Percentiles rank a stretch among this genome's conserved stretches.
Conservation (phyloP, 2,329 filamentous ascomycete genomes). For the Fusarium dimerum region DNA sequence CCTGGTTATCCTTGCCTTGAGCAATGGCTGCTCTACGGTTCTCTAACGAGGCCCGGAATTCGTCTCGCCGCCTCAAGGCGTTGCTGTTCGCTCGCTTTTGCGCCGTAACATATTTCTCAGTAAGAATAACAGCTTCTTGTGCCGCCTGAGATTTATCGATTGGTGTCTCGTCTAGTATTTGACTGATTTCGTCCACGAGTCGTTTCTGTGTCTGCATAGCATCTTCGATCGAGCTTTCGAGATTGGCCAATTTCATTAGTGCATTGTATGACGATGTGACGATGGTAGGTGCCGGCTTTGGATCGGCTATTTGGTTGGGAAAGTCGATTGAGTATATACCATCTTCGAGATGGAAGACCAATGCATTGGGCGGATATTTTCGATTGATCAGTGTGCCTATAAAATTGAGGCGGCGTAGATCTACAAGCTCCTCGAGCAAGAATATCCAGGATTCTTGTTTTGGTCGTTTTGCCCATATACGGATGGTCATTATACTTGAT, state of each 20-base stretch:
- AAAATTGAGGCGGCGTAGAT: slow-evolving; percentile 74
- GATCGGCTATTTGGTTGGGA: slow-evolving; percentile 49
- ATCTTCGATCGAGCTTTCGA: slow-evolving; percentile 90
- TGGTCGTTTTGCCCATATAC: slow-evolving; percentile 70
- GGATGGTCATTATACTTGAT: slow-evolving; percentile 63
- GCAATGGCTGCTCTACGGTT: slow-evolving; percentile 68
- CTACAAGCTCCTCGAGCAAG: slow-evolving; percentile 71
- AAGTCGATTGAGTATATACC: slow-evolving; percentile 83
- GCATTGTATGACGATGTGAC: slow-evolving; percentile 82
- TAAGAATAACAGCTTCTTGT: slow-evolving; percentile 49
- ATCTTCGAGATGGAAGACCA: slow-evolving; percentile 83
- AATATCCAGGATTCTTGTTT: slow-evolving; percentile 55
- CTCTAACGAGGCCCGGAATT: slow-evolving; percentile 66
- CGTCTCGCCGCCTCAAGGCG: slow-evolving; percentile 63
- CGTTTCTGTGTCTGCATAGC: slow-evolving; percentile 74
- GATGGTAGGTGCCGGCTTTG: slow-evolving; percentile 52
- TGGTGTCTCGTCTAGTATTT: slow-evolving; percentile 47
- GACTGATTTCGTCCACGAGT: slow-evolving; percentile 77
- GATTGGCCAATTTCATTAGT: slow-evolving; percentile 82
- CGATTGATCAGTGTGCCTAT: slow-evolving; percentile 72
- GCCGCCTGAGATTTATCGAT: slow-evolving; percentile 48
- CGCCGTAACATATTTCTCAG: slow-evolving; percentile 55
- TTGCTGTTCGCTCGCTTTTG: slow-evolving; percentile 68
- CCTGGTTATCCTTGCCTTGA: slow-evolving; percentile 61
- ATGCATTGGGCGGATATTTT: slow-evolving; percentile 76